Conservation (phyloP, 805 yeast species). For the Lachancea sp. region DNA sequence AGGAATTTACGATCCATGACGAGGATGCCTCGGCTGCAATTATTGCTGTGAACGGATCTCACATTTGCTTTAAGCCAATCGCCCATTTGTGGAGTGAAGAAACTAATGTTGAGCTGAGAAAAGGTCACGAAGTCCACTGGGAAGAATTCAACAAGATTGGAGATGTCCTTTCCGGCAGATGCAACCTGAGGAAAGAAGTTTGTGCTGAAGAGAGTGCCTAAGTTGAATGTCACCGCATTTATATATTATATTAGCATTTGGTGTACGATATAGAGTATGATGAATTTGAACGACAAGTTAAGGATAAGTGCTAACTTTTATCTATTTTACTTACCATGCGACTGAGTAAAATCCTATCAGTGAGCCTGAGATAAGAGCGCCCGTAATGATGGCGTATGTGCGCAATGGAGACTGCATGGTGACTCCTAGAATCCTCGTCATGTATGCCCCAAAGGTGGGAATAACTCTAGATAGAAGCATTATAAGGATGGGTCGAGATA, state of each 20-base stretch:
- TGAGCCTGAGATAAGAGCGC: background rate
- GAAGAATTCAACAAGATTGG: slow-evolving; percentile 48
- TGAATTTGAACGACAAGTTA: slow-evolving; percentile 8
- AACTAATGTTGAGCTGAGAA: slow-evolving; percentile 56
- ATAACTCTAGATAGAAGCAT: background rate
- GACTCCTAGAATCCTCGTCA: background rate
- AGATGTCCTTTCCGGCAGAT: slow-evolving; percentile 69
- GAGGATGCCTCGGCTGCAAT: slow-evolving; percentile 48
- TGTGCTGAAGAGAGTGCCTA: slow-evolving; percentile 15
- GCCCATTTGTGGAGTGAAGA: slow-evolving; percentile 51
- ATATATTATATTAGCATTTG: slow-evolving; percentile 7
- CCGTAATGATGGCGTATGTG: background rate
- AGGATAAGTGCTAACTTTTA: background rate
- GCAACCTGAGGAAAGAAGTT: slow-evolving; percentile 41
- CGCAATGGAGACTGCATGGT: background rate
- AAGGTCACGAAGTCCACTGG: slow-evolving; percentile 70
- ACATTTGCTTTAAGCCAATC: slow-evolving; percentile 51
- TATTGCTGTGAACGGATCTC: slow-evolving; percentile 65
- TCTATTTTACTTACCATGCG: background rate
- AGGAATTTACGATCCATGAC: slow-evolving; percentile 39
- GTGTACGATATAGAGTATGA: slow-evolving; percentile 12
- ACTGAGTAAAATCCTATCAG: background rate
- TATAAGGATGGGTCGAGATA: background rate
- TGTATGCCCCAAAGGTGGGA: background rate
- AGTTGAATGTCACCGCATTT: slow-evolving; percentile 5